Evolutionary conservation across 2,329 filamentous ascomycete genomes (phyloP), one percentile per base, ranked within the genome.

Genomic region (Cercospora sesami): DNA sequence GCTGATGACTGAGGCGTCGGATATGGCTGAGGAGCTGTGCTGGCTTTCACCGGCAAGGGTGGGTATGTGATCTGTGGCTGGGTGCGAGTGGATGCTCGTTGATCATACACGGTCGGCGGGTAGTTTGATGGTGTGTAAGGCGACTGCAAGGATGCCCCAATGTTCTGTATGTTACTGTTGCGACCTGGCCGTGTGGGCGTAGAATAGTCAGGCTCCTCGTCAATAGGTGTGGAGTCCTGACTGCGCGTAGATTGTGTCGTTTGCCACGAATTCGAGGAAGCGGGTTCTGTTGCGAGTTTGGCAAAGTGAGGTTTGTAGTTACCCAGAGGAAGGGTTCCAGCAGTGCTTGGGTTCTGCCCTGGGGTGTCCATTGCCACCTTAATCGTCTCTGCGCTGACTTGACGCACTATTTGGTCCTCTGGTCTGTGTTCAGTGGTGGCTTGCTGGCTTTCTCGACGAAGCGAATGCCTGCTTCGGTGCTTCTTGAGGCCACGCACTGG

Each of bases 301-400:
- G 55, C 64, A 28, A 39, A 63, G 33, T 70, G 63, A 36, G 61
- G 48, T 60, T 64, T 55, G 26, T 58, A 65, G 30, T 58, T 65
- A 12, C 59, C 30, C 8, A 64, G 60, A 3, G 66, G 57, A 7
- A 70, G 31, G 8, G 63, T 67, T 33, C 60, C 67, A 21, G 60
- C 63, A 14, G 67, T 60, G 31, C 63, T 66, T 26, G 60, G 63
- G 12, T 45, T 58, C 23, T 64, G 68, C 18, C 63, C 67, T 9
- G 72, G 72, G 3, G 71, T 71, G 23, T 67, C 69, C 72, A 73
- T 71, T 10, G 72, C 55, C 23, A 82, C 79, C 63, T 81, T 78
- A 42, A 83, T 83, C 0, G 81, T 83, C 63, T 83, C 81, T 36
- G 78, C 78, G 65, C 79, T 81, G 14, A 72, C 78, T 31, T 71